Conservation (phyloP, 225 moss, liverwort and hornwort genomes). For the Rhytidiadelphus loreus region DNA sequence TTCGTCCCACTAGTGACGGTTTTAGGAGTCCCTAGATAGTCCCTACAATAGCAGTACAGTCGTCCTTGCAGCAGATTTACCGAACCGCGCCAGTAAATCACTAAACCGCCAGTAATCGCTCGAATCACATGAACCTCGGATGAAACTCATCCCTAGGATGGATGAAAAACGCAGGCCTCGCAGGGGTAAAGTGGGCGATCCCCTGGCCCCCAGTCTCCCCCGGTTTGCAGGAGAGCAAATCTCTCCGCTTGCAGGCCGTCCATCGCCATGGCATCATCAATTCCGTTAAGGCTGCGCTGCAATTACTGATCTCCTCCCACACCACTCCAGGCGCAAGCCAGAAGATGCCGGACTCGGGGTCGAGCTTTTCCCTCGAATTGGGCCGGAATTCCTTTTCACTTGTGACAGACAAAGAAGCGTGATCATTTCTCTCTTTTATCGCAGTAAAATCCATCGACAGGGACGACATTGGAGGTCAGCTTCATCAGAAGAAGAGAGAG, state of each 20-base stretch:
- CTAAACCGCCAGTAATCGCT: background rate
- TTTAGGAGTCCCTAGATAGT: background rate
- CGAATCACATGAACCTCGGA: background rate
- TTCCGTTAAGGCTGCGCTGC: conserved; percentile 6
- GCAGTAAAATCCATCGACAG: background rate
- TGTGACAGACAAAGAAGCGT: background rate
- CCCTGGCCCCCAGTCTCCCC: background rate
- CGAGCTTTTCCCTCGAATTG: background rate
- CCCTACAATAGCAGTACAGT: background rate
- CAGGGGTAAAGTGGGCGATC: background rate
- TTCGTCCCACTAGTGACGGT: background rate
- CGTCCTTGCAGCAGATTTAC: background rate
- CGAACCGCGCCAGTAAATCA: background rate
- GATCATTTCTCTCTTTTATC: background rate
- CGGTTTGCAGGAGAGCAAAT: conserved; percentile 7
- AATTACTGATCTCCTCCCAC: background rate
- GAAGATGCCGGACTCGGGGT: background rate
- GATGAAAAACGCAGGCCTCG: background rate
- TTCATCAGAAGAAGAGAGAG: background rate
- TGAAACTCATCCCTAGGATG: background rate
- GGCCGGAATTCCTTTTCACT: background rate
- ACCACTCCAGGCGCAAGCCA: too few relatives aligned
- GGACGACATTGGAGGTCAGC: background rate
- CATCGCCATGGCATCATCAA: background rate
- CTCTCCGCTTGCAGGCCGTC: background rate